phyloP scores from a whole-genome alignment of 371 early-diverging fungal species.

The Phascolomyces articulosus region DNA sequence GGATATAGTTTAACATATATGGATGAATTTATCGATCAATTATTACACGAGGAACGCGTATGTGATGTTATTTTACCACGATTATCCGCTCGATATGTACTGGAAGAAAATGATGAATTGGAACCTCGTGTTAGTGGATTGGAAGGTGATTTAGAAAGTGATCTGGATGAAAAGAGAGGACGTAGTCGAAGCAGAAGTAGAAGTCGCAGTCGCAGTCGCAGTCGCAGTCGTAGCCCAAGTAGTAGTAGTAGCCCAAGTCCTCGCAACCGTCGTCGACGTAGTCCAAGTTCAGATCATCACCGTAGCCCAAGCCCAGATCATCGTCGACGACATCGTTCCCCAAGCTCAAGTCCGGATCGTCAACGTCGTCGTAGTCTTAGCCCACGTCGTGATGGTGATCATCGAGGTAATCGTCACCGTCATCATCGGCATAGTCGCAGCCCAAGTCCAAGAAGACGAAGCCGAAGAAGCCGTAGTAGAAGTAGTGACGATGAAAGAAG shows the following conservation, averaged over 20 bases:
- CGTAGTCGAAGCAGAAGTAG: slow-evolving; percentile 11
- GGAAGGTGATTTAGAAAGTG: slow-evolving; percentile 73
- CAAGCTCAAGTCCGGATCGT: slow-evolving; percentile 4
- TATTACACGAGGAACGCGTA: slow-evolving; percentile 80
- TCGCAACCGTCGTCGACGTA: neutral
- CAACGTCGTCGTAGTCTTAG: slow-evolving; percentile 13
- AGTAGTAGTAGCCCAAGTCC: neutral
- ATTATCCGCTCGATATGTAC: slow-evolving; percentile 72
- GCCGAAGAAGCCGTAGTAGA: neutral
- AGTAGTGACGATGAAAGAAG: slow-evolving; percentile 9
- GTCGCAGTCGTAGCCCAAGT: neutral
- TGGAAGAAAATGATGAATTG: slow-evolving; percentile 89
- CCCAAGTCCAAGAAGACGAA: slow-evolving; percentile 4
- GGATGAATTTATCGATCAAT: slow-evolving; percentile 91
- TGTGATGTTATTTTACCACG: slow-evolving; percentile 91
- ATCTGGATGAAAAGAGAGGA: slow-evolving; percentile 20
- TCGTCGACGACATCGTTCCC: slow-evolving; percentile 14
- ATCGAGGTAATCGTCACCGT: slow-evolving; percentile 14
- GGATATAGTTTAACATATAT: slow-evolving; percentile 72
- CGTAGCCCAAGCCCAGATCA: slow-evolving; percentile 4
- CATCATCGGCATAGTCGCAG: slow-evolving; percentile 12
- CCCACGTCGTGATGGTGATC: slow-evolving; percentile 13
- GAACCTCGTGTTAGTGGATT: slow-evolving; percentile 82
- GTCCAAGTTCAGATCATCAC: slow-evolving; percentile 6
- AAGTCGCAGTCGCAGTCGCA: slow-evolving; percentile 5